These are phyloP conservation scores for Epichloe typhina DNA, from an alignment of 2,329 filamentous ascomycete genomes.

Conservation along the genomic window DNA sequence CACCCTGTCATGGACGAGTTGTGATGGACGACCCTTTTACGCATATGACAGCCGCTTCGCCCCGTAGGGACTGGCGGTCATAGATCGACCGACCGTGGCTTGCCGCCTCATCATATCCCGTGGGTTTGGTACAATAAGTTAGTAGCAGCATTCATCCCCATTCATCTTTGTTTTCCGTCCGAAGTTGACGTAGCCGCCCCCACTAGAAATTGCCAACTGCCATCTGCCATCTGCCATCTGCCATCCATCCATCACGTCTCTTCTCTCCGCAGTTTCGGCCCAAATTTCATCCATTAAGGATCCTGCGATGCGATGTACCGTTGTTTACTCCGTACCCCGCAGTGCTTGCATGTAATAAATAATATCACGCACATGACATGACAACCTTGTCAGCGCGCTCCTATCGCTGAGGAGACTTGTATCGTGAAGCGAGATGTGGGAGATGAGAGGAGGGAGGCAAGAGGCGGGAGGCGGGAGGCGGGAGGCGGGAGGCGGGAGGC, in stretches of 20 bases:
- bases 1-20: too few species aligned
- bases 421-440: background rate
- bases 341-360: background rate
- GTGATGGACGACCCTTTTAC: too few species aligned
- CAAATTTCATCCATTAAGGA: background rate
- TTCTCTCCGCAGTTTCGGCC: conserved; percentile 3
- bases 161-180: background rate
- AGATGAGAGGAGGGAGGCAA: background rate
- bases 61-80: background rate
- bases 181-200: background rate
- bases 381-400: too few species aligned
- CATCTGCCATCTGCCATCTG: background rate
- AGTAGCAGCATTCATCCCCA: background rate
- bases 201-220: background rate
- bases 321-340: background rate
- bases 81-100: background rate
- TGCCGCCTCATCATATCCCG: background rate
- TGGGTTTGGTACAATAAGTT: background rate
- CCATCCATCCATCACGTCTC: background rate
- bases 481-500: background rate
- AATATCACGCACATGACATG: background rate
- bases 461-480: background rate
- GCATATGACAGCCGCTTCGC: too few species aligned
- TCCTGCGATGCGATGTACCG: background rate
- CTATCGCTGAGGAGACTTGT: too few species aligned